Percentiles rank a stretch among this genome's conserved stretches.
Conservation (phyloP, 306 rosid genomes). For the Castanea crenata region DNA sequence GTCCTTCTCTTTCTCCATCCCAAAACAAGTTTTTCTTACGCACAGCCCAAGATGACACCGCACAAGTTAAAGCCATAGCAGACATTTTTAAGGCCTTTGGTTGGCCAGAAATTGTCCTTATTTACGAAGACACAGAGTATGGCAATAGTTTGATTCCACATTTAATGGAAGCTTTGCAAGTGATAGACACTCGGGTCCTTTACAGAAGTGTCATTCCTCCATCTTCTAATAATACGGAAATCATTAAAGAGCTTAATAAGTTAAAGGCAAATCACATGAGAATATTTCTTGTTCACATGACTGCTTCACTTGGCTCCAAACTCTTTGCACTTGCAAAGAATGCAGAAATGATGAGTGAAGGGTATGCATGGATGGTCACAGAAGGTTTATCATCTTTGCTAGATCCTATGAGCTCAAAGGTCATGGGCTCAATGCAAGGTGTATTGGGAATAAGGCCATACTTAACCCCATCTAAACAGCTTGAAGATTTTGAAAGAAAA, state of each 20-base stretch:
- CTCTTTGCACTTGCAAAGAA: slow-evolving; percentile 29
- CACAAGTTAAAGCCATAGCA: slow-evolving; percentile 27
- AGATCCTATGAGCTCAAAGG: slow-evolving; percentile 1
- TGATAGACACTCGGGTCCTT: slow-evolving; percentile 4
- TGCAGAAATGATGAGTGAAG: slow-evolving; percentile 23
- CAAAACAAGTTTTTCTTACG: slow-evolving; percentile 29
- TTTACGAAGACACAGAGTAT: slow-evolving; percentile 38
- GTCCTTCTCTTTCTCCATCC: slow-evolving; percentile 38
- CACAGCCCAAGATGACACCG: slow-evolving; percentile 20
- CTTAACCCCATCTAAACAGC: neutral
- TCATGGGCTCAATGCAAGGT: slow-evolving; percentile 39
- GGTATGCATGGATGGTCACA: slow-evolving; percentile 25
- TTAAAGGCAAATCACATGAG: neutral
- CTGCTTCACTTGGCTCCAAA: slow-evolving; percentile 1
- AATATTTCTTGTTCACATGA: slow-evolving; percentile 41
- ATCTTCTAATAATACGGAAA: neutral
- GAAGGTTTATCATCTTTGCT: slow-evolving; percentile 22
- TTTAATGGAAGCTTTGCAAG: slow-evolving; percentile 22
- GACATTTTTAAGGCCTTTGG: slow-evolving; percentile 26
- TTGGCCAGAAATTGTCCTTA: slow-evolving; percentile 33
- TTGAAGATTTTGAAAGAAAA: slow-evolving; percentile 17
- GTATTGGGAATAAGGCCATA: slow-evolving; percentile 37
- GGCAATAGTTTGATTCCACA: slow-evolving; percentile 37
- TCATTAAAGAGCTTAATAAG: slow-evolving; percentile 18
- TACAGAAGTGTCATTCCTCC: slow-evolving; percentile 24